Evolutionary conservation across 139 green algal genomes (phyloP), one percentile per base, ranked within the genome.

Genomic region (Deuterostichococcus epilithicus): DNA sequence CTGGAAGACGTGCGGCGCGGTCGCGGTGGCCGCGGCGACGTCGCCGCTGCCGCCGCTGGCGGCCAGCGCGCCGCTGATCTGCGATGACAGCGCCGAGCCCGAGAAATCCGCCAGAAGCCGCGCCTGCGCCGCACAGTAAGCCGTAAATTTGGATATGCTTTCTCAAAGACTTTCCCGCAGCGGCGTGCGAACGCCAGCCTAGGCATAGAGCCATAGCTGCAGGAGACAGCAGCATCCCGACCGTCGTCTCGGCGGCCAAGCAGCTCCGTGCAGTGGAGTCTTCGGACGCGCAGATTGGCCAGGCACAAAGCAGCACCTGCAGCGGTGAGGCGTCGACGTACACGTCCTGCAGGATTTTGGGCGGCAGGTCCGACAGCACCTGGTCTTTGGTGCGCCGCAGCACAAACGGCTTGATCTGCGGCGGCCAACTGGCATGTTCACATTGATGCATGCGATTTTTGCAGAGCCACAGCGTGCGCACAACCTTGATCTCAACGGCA

Each of bases 261-360:
- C n/a, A n/a, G n/a, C n/a, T n/a, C n/a, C n/a, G n/a, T n/a, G n/a
- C n/a, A n/a, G n/a, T n/a, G n/a, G n/a, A n/a, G n/a, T n/a, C n/a
- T n/a, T n/a, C n/a, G n/a, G n/a, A n/a, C n/a, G n/a, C n/a, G n/a
- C n/a, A n/a, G n/a, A n/a, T n/a, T 52, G 42, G 8, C 13, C 42
- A 52, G 8, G 42, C 42, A 52, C 42, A 52, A 13, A 52, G 42
- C 42, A 44, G 34, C 34, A 52, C 73, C 84, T 99, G 96, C 69
- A 98, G 82, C 15, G 87, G 84, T 0, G 82, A 90, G 1, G 96
- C 84, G n/a, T 96, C 87, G 66, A 90, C 93, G 42, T 91, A 89
- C 30, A 98, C 81, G 81, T 98, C 96, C 80, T 97, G 91, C 23
- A 99, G 86, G 73, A 97, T 97, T 84, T 98, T 99, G 77, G 94